Conservation (phyloP, 495 filamentous ascomycete genomes). For the Daldinia vernicosa region DNA sequence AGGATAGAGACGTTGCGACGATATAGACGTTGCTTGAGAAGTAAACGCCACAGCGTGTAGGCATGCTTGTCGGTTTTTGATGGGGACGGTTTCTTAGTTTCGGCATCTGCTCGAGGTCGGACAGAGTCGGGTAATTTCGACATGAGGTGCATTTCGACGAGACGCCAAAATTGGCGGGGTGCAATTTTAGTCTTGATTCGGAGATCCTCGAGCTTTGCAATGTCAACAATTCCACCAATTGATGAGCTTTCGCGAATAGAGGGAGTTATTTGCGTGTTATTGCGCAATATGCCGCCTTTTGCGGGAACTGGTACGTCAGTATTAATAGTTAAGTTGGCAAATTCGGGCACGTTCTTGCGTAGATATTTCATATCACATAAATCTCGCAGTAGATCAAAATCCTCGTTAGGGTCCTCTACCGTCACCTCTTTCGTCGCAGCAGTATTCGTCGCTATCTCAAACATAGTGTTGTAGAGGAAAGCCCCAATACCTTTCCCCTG, state of each 20-base stretch:
- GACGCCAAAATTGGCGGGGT: slow-evolving; percentile 83
- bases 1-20: slow-evolving; percentile 80
- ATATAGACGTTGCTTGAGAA: slow-evolving; percentile 83
- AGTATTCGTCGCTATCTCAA: slow-evolving; percentile 67
- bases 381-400: slow-evolving; percentile 91
- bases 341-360: slow-evolving; percentile 58
- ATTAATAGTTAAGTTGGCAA: slow-evolving; percentile 63
- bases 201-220: slow-evolving; percentile 64
- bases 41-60: slow-evolving; percentile 84
- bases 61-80: slow-evolving; percentile 52
- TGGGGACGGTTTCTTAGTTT: slow-evolving; percentile 34
- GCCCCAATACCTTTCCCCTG: slow-evolving; percentile 81
- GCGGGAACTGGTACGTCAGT: slow-evolving; percentile 47
- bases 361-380: slow-evolving; percentile 80
- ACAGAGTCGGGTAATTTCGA: slow-evolving; percentile 71
- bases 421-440: slow-evolving; percentile 80
- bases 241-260: neutral
- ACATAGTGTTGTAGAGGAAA: slow-evolving; percentile 81
- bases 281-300: slow-evolving; percentile 62
- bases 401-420: slow-evolving; percentile 95
- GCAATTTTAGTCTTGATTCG: slow-evolving; percentile 78
- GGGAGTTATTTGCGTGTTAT: slow-evolving; percentile 52
- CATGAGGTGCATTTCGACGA: slow-evolving; percentile 90
- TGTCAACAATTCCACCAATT: slow-evolving; percentile 63
- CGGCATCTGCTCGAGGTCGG: slow-evolving; percentile 55